Conservation (phyloP, 78 protist genomes). For the Dictyostelium discoideum region dicty_2.7 NC_007089.4:2649001-2649500, state of each 20-base stretch:
- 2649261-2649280: neutral
- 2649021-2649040: too few species aligned
- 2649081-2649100: neutral
- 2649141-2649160: neutral
- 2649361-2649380: neutral
- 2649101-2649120: neutral
- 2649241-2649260: neutral
- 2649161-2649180: neutral
- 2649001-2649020: too few species aligned
- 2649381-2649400: too few species aligned
- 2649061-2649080: neutral
- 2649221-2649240: neutral
- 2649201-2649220: neutral
- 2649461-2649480: too few species aligned
- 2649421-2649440: too few species aligned
- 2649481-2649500: neutral
- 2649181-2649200: neutral
- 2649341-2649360: neutral
- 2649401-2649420: too few species aligned
- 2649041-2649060: neutral
- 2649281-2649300: neutral
- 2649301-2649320: neutral
- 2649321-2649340: neutral
- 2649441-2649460: too few species aligned
- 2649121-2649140: neutral